These are phyloP conservation scores for Thelonectria olida DNA, from an alignment of 2,329 filamentous ascomycete species.

Conservation along the genomic window DNA sequence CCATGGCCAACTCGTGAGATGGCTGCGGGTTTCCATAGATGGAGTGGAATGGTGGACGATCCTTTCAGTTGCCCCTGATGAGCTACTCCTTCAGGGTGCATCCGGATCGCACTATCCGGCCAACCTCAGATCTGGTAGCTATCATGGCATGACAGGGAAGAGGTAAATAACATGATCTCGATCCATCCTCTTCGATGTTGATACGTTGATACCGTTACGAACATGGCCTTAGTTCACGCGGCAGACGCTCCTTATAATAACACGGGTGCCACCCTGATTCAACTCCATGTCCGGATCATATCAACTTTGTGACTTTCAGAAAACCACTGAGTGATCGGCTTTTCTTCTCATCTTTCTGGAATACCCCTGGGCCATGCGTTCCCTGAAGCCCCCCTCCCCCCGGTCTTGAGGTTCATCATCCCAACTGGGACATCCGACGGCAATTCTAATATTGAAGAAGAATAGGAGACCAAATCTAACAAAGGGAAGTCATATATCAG, in stretches of 20 bases:
- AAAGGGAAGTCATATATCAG: background rate
- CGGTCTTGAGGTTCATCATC: background rate
- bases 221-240: background rate
- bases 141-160: background rate
- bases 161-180: background rate
- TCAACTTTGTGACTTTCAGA: background rate
- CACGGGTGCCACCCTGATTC: background rate
- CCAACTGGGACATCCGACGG: background rate
- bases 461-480: background rate
- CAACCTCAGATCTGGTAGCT: constrained; percentile 12
- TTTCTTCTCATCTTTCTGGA: background rate
- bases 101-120: constrained; percentile 10
- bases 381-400: background rate
- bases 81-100: background rate
- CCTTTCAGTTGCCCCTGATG: background rate
- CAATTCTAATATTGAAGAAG: background rate
- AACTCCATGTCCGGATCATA: background rate
- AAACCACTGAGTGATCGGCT: background rate
- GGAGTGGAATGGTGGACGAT: no score
- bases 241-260: background rate
- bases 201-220: background rate
- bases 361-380: background rate
- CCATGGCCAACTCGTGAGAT: background rate
- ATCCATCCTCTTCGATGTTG: background rate
- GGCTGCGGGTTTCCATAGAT: background rate